Evolutionary conservation across 805 yeast species (phyloP), one percentile per base, ranked within the genome.

Genomic region (Pichia pseudocactophila): DNA sequence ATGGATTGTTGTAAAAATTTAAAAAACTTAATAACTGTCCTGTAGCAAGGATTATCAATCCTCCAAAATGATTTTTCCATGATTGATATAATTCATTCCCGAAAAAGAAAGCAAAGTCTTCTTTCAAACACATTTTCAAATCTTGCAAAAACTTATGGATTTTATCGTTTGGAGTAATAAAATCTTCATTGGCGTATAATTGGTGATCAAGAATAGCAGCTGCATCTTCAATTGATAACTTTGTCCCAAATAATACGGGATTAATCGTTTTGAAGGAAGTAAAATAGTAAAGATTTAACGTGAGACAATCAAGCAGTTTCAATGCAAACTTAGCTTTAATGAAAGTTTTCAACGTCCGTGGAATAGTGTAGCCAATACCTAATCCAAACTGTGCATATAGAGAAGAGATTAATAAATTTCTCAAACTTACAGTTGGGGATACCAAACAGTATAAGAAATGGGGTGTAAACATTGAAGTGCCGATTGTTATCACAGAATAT

Each of bases 161-260:
- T 13, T 26, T 43, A 2, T 16, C 25, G 34, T 30, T 37, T 8
- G 30, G 1, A 3, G 38, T 13, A 26, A 30, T 3, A 3, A 38
- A 36, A 12, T 38, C 34, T 12, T 28, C 30, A 12, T 34, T 10
- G 13, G 20, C 10, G 8, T 30, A 20, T 18, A 39, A 39, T 25
- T 35, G 34, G 22, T 35, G 35, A 7, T 31, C 39, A 20, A 39
- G 46, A 12, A 43, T 43, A 4, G 16, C 19, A 38, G 35, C 30
- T 16, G 42, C 36, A 34, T 43, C 46, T 3, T 25, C 22, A 5
- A 16, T 12, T 12, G 36, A 16, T 13, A 43, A 17, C 15, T 31
- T 38, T 1, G 22, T 7, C 4, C 42, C 46, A 38, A 39, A 43
- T 18, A 43, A 20, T 10, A 30, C 33, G 2, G 42, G 42, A 11